phyloP scores from a whole-genome alignment of 2,329 filamentous ascomycete species.

The Aspergillus eucalypticola region DNA sequence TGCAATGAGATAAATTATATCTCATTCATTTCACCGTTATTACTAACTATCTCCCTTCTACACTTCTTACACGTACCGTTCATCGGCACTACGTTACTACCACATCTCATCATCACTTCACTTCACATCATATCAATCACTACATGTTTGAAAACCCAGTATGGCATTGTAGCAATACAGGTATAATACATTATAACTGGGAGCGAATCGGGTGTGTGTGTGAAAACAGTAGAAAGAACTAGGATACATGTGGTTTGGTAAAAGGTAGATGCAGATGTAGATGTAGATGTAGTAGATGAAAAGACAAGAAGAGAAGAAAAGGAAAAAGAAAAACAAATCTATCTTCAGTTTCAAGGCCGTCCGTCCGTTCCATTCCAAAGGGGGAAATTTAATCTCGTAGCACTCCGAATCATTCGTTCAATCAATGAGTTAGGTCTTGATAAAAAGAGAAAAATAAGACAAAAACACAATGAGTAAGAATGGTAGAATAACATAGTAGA shows the following conservation, averaged over 20 bases:
- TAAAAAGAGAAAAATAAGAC: neutral
- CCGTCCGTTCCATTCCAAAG: neutral
- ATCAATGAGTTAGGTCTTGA: conserved; percentile 9
- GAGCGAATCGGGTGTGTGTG: neutral
- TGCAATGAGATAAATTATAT: too few species aligned
- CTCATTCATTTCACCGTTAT: too few species aligned
- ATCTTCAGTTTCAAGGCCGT: neutral
- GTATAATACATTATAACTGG: conserved; percentile 4
- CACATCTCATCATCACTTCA: too few species aligned
- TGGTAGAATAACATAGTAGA: neutral
- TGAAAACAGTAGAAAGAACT: neutral
- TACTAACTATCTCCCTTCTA: too few species aligned
- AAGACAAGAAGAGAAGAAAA: too few species aligned
- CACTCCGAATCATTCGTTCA: conserved; percentile 13
- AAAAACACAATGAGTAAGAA: neutral
- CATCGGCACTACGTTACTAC: too few species aligned
- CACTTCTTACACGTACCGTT: too few species aligned
- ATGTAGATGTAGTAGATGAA: too few species aligned
- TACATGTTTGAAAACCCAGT: neutral
- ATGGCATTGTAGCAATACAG: neutral
- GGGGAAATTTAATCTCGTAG: neutral
- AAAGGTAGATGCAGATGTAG: too few species aligned
- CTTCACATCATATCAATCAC: neutral
- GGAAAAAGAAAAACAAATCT: neutral
- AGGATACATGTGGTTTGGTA: neutral